These are phyloP conservation scores for Chrysosporium queenslandicum DNA, from an alignment of 2,329 filamentous ascomycete genomes.

Conservation along the genomic window DNA sequence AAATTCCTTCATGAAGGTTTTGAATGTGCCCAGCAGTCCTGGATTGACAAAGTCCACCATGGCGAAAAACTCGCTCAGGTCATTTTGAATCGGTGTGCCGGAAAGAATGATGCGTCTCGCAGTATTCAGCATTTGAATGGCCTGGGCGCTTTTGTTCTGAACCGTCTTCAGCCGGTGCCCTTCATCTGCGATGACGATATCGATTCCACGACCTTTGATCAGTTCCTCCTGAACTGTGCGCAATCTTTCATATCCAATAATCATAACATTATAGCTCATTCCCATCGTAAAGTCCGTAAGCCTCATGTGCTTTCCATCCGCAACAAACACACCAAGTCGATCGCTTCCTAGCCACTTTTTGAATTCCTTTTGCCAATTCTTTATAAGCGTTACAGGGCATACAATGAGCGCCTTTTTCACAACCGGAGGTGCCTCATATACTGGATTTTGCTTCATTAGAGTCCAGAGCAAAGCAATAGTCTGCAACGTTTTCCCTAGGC, in stretches of 20 bases:
- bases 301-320: conserved; percentile 49
- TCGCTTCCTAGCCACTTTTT: conserved; percentile 64
- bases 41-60: conserved; percentile 62
- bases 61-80: conserved; percentile 56
- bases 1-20: conserved; percentile 54
- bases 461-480: conserved; percentile 65
- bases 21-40: conserved; percentile 52
- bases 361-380: conserved; percentile 65
- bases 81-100: conserved; percentile 59
- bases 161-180: conserved; percentile 58
- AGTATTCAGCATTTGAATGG: conserved; percentile 55
- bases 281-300: conserved; percentile 60
- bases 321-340: conserved; percentile 58
- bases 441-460: conserved; percentile 59
- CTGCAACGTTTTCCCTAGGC: conserved; percentile 62
- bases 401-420: conserved; percentile 63
- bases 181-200: conserved; percentile 62
- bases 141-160: conserved; percentile 57
- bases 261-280: conserved; percentile 59
- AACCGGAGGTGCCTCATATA: conserved; percentile 49
- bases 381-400: conserved; percentile 61
- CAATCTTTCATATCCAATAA: conserved; percentile 63
- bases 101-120: conserved; percentile 53
- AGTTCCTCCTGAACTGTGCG: conserved; percentile 56
- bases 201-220: conserved; percentile 52